Conservation (phyloP, 2,329 filamentous ascomycete genomes). For the Helminthosporium solani region DNA sequence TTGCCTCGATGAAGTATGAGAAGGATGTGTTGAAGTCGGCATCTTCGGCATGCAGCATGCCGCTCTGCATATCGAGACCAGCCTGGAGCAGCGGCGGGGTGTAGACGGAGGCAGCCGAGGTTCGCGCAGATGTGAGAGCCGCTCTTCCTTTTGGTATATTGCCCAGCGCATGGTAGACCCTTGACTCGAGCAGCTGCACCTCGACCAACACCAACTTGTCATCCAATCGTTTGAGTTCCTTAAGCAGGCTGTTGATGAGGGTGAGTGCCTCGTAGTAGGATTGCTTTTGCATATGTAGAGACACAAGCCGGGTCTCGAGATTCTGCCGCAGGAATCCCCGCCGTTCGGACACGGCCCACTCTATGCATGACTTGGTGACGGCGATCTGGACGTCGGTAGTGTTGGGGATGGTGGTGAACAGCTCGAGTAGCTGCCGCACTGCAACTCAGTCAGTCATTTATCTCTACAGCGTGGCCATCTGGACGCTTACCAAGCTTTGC, state of each 20-base stretch:
- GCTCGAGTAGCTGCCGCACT: slow-evolving; percentile 96
- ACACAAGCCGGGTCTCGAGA: slow-evolving; percentile 91
- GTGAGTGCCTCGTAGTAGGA: slow-evolving; percentile 96
- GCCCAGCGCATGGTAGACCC: slow-evolving; percentile 94
- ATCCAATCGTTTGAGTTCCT: slow-evolving; percentile 95
- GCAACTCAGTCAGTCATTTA: slow-evolving; percentile 12
- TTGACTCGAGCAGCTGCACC: slow-evolving; percentile 94
- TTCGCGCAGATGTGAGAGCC: slow-evolving; percentile 89
- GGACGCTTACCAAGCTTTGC: slow-evolving; percentile 80
- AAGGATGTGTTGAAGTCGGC: slow-evolving; percentile 98
- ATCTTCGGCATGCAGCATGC: slow-evolving; percentile 97
- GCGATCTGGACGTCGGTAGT: slow-evolving; percentile 90
- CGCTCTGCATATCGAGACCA: slow-evolving; percentile 97
- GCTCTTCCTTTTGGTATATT: slow-evolving; percentile 96
- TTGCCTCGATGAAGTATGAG: slow-evolving; percentile 98
- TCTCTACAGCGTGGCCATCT: background rate
- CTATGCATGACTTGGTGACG: slow-evolving; percentile 98
- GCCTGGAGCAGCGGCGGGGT: slow-evolving; percentile 93
- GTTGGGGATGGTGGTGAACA: slow-evolving; percentile 91
- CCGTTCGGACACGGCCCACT: slow-evolving; percentile 94
- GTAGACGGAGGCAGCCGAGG: slow-evolving; percentile 94
- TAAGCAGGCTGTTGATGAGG: slow-evolving; percentile 92
- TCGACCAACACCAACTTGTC: slow-evolving; percentile 98
- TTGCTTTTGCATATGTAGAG: slow-evolving; percentile 94
- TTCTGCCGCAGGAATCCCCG: slow-evolving; percentile 97